Evolutionary conservation across 352 stramenopile species (phyloP), one percentile per base, ranked within the genome.

Genomic region (Blastocystis sp.): DNA sequence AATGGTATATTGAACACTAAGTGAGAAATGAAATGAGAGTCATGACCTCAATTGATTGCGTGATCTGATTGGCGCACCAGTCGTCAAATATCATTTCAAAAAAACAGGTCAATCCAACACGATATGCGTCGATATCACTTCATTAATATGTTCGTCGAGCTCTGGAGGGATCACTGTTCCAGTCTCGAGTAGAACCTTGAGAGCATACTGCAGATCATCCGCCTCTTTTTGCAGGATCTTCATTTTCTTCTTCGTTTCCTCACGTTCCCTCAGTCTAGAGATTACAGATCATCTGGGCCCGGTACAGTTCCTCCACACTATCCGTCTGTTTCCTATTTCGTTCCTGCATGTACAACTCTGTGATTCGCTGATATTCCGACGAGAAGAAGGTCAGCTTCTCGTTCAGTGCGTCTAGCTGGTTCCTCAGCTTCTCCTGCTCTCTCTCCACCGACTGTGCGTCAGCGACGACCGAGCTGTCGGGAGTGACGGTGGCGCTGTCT

Each of bases 371-470:
- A 43, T 62, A 80, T 26, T 80, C 70, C 23, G 70, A 34, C 7
- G 70, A 80, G 70, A 80, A 80, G 26, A 80, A 80, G n/a, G 62
- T 50, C 6, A 80, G 34, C 55, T 80, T 80, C 3, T 61, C 70
- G 50, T 80, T 80, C 18, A 80, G 54, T 61, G 45, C 70, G n/a
- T 80, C 70, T 9, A 80, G 26, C 23, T 80, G 45, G 18, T 11
- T 39, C 23, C 15, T 18, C 7, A 80, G 70, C 45, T 26, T 3
- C 37, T 41, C 55, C 23, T 80, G 53, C 50, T 80, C 70, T 41
- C 45, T 61, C 37, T 80, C 70, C 55, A 45, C 43, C 45, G 9
- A 45, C 39, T 80, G 39, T 8, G 55, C 9, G 55, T 80, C 70
- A 41, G 34, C 70, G 26, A 47, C 34, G 4, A 39, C 37, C 11